phyloP scores from a whole-genome alignment of 257 asterid species.

The Dorcoceras hygrometricum region DNA sequence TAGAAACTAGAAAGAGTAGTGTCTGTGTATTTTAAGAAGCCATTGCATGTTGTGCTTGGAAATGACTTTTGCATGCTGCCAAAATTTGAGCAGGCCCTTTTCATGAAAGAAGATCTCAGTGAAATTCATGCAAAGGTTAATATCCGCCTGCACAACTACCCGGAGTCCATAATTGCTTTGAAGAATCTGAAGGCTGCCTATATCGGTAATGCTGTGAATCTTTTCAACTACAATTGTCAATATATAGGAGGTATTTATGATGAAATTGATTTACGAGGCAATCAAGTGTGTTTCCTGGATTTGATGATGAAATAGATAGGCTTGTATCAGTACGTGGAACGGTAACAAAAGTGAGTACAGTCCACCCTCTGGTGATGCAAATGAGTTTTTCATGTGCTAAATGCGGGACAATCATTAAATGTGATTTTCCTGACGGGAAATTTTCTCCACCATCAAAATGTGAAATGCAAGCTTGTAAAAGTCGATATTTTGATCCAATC shows the following conservation, averaged over 20 bases:
- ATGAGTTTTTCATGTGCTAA: conserved; percentile 80
- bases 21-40: not conserved
- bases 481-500: conserved; percentile 62
- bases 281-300: conserved; percentile 21
- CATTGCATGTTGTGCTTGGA: conserved; percentile 19
- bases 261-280: conserved; percentile 25
- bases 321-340: conserved; percentile 88
- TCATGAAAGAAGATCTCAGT: conserved; percentile 34
- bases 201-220: conserved; percentile 54
- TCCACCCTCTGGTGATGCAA: conserved; percentile 78
- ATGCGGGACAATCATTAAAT: conserved; percentile 68
- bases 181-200: conserved; percentile 98
- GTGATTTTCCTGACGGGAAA: conserved; percentile 91
- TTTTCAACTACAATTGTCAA: conserved; percentile 9
- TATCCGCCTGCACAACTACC: conserved; percentile 74
- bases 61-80: conserved; percentile 20
- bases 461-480: conserved; percentile 80
- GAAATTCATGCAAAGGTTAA: conserved; percentile 54
- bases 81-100: conserved; percentile 41
- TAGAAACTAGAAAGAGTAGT: not conserved
- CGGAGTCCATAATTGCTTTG: conserved; percentile 78
- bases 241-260: conserved; percentile 9
- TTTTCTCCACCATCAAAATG: conserved; percentile 82
- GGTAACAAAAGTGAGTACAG: conserved; percentile 83
- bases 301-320: conserved; percentile 52